Base-by-base conservation (phyloP, 306 rosid genomes). In the Hippophae rhamnoides region DNA sequence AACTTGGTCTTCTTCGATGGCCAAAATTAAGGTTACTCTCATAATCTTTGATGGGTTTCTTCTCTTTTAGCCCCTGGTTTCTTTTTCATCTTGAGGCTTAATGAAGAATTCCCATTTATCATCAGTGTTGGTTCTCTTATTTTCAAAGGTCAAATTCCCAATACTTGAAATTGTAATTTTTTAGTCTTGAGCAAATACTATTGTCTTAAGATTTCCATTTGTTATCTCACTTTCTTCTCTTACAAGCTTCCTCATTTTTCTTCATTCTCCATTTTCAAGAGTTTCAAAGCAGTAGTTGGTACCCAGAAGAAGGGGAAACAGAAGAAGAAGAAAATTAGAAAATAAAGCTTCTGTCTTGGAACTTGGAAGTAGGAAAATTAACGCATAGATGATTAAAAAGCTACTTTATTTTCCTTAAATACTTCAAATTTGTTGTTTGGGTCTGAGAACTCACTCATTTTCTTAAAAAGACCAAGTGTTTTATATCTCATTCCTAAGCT, bases 1-100 rank as follows among this genome's bases (percentile, higher is more conserved):
- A 62, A 56, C 63, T 52, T 62, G 68, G 1, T 67, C 43, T 51
- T 43, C 0, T 64, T 61, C 57, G 61, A 57, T 63, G 68, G 67
- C 69, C 45, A 65, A 13, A 47, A 25, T 67, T 44, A 14, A 40
- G 13, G 7, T n/a, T 6, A 0, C 13, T 57, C 47, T 47, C 2
- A 7, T 45, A 11, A 9, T 41, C 3, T 10, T 5, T 3, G 52
- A 18, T 48, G 44, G 45, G 12, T 25, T 45, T 56, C 59, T 43
- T 50, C 56, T 54, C 25, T 54, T 11, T 41, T 56, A 54, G 31
- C 58, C 69, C 52, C 18, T 9, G 31, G 58, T 38, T 49, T 52
- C 64, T 50, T 38, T 46, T 14, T 57, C 47, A 9, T 11, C 42
- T 26, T 12, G n/a, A 48, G 56, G 47, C 58, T 51, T 53, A 52